These are phyloP conservation scores for Acanthamoeba sp. DNA, from an alignment of 208 protist genomes.

Conservation along the genomic window DNA sequence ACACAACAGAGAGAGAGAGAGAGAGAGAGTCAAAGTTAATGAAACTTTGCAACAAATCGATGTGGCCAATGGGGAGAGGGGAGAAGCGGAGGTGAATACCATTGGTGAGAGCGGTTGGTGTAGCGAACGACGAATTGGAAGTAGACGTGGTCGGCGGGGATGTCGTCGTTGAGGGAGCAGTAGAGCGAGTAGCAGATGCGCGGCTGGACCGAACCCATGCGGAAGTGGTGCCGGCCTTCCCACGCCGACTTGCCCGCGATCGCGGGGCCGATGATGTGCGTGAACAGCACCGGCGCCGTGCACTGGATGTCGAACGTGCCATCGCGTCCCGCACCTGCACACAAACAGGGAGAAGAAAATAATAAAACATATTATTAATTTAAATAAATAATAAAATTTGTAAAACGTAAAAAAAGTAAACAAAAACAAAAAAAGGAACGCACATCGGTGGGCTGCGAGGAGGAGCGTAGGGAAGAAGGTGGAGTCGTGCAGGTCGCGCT, in stretches of 20 bases:
- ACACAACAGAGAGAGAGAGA: too few species aligned
- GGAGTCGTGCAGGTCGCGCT: constrained; percentile 16
- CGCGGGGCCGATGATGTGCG: constrained; percentile 52
- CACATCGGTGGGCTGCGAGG: constrained; percentile 23
- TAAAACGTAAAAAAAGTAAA: too few species aligned
- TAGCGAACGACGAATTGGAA: constrained; percentile 69
- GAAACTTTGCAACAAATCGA: too few species aligned
- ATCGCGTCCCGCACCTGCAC: neutral
- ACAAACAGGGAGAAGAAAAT: too few species aligned
- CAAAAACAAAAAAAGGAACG: neutral
- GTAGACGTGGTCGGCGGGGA: constrained; percentile 3
- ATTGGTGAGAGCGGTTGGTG: constrained; percentile 40
- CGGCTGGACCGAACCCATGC: constrained; percentile 35
- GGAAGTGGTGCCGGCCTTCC: constrained; percentile 28
- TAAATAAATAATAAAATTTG: neutral
- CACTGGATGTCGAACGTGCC: constrained; percentile 30
- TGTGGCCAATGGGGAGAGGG: neutral
- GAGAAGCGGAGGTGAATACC: neutral
- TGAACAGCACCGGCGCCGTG: constrained; percentile 36
- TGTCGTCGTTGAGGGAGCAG: constrained; percentile 23
- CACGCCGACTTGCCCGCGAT: neutral
- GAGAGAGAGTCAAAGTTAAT: too few species aligned
- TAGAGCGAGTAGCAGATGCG: constrained; percentile 42
- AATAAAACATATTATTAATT: neutral
- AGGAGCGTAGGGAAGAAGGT: constrained; percentile 25